Evolutionary conservation across 2,329 filamentous ascomycete genomes (phyloP).

Genomic region (Aureobasidium uvarum): DNA sequence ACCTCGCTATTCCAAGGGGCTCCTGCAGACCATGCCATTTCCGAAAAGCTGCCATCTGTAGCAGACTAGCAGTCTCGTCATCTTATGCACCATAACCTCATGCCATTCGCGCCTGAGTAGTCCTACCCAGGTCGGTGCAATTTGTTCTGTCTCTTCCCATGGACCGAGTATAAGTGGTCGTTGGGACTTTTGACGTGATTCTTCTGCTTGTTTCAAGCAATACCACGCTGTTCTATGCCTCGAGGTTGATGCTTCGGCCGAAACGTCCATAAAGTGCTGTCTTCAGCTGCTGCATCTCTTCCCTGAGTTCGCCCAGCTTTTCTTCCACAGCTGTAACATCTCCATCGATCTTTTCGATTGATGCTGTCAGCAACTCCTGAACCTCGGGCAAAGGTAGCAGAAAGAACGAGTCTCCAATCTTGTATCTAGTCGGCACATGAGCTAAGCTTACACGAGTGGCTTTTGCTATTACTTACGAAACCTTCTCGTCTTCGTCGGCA

Average conservation of each 20-base stretch:
- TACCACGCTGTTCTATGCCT: constrained; percentile 59
- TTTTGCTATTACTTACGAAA: constrained; percentile 64
- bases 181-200: background rate
- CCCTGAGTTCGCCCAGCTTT: constrained; percentile 68
- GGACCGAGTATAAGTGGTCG: background rate
- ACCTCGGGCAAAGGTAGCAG: constrained; percentile 80
- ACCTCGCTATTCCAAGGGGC: background rate
- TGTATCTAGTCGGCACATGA: constrained; percentile 64
- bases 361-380: constrained; percentile 74
- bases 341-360: constrained; percentile 70
- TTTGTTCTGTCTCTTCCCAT: background rate
- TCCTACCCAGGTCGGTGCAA: background rate
- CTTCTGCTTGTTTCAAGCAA: background rate
- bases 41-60: background rate
- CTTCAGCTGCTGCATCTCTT: constrained; percentile 89
- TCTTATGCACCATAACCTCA: background rate
- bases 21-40: background rate
- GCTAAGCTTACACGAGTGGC: background rate
- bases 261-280: constrained; percentile 91
- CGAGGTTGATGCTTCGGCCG: constrained; percentile 93
- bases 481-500: constrained; percentile 88
- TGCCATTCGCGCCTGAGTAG: background rate
- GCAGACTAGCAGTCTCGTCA: background rate
- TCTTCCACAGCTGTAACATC: constrained; percentile 76
- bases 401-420: constrained; percentile 95